Evolutionary conservation across 768 basidiomycete genomes (phyloP), one percentile per base, ranked within the genome.

Genomic region (Boletus subcaerulescens): DNA sequence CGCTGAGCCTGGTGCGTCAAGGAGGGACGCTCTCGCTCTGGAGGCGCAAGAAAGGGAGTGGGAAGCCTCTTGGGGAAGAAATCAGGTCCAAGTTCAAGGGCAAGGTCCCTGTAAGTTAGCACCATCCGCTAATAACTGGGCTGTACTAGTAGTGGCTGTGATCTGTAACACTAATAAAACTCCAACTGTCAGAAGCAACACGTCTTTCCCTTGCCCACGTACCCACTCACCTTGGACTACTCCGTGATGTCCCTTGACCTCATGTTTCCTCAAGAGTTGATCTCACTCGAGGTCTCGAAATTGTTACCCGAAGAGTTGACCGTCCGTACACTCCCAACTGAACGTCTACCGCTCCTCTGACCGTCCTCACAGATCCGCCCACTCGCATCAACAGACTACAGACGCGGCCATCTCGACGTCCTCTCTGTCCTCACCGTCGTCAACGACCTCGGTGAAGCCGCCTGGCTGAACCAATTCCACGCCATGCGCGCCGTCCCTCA

Each of bases 381-480:
- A 0, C 79, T 99, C 18, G 84, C 93, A 0, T 84, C 85, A 22
- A 85, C 88, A 7, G 97, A 99, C 77, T 82, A 93, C 73, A 64
- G 65, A 6, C 84, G 93, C 33, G 86, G 87, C 4, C 93, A 98
- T 71, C 84, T 98, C 60, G 68, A 80, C n/a, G 83, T 97, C 24
- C 87, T 98, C 62, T 52, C 76, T 13, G 82, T 88, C 29, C 81
- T 94, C 38, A 82, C 93, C 12, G 76, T 82, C 46, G 83, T 84
- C 18, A 82, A 87, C 5, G 84, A 86, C 69, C 79, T 83, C 10
- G 81, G 91, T 26, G 77, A 83, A 38, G 72, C 73, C 0, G 82
- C 86, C 2, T 98, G 92, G 84, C 67, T 75, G 18, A 73, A 80
- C 3, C 89, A 90, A 35, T 93, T 89, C 71, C 69, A 83, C 31